Evolutionary conservation across 2,329 filamentous ascomycete species (phyloP).

Genomic region (Sarocladiaceae sp.): DNA sequence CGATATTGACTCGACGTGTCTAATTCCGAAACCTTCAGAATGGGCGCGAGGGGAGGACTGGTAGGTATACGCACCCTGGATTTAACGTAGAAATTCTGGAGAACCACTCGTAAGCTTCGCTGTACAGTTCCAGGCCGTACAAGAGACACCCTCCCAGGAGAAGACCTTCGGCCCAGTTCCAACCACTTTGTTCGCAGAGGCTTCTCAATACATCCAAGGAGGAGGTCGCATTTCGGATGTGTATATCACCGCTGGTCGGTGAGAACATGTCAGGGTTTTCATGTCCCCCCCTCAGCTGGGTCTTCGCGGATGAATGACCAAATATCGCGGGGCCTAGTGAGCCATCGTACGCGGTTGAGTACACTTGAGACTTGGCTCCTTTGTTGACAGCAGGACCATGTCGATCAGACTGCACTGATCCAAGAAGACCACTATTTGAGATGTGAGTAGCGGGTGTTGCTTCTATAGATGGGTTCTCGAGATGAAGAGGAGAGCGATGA

Average conservation of each 20-base stretch:
- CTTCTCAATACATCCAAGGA: slow-evolving; percentile 67
- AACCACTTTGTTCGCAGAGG: slow-evolving; percentile 71
- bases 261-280: slow-evolving; percentile 12
- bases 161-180: slow-evolving; percentile 92
- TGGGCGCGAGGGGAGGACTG: background rate
- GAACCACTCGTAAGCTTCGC: slow-evolving; percentile 71
- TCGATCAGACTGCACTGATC: background rate
- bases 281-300: background rate
- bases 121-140: slow-evolving; percentile 81
- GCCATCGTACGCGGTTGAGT: no score
- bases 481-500: no score
- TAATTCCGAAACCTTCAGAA: slow-evolving; percentile 22
- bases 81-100: slow-evolving; percentile 54
- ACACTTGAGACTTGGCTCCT: no score
- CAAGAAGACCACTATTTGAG: background rate
- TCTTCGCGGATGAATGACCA: no score
- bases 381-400: no score
- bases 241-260: slow-evolving; percentile 24
- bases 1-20: slow-evolving; percentile 87
- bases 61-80: slow-evolving; percentile 37
- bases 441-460: no score
- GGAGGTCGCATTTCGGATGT: slow-evolving; percentile 50
- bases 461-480: background rate
- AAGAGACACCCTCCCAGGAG: slow-evolving; percentile 84
- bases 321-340: no score